phyloP scores from a whole-genome alignment of 2,329 filamentous ascomycete genomes.

The Curvularia sp. region DNA sequence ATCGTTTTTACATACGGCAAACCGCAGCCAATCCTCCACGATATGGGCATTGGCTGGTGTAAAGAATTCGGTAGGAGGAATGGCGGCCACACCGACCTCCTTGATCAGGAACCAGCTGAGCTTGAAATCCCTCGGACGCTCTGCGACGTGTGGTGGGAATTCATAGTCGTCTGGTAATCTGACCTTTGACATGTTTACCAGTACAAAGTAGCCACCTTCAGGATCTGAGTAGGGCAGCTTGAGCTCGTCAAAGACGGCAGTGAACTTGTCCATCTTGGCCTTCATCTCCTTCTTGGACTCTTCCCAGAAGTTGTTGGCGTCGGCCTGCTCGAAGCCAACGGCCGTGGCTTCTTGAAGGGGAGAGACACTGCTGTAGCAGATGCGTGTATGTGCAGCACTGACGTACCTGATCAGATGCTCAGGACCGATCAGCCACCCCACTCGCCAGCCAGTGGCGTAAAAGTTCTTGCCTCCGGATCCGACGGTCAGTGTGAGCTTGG shows the following conservation, averaged over 20 bases:
- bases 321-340: slow-evolving; percentile 91
- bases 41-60: slow-evolving; percentile 82
- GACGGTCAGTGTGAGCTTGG: slow-evolving; percentile 86
- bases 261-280: slow-evolving; percentile 85
- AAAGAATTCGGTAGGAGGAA: slow-evolving; percentile 97
- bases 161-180: slow-evolving; percentile 82
- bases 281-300: slow-evolving; percentile 85
- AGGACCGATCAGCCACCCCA: slow-evolving; percentile 92
- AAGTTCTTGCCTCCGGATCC: slow-evolving; percentile 98
- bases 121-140: slow-evolving; percentile 89
- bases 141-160: slow-evolving; percentile 88
- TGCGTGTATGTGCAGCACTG: slow-evolving; percentile 89
- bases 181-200: slow-evolving; percentile 91
- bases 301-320: slow-evolving; percentile 86
- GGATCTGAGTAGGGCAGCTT: slow-evolving; percentile 77
- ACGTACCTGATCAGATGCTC: slow-evolving; percentile 90
- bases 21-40: slow-evolving; percentile 91
- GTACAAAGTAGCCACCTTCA: slow-evolving; percentile 96
- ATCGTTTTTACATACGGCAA: slow-evolving; percentile 96
- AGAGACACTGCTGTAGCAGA: slow-evolving; percentile 93
- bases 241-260: slow-evolving; percentile 63
- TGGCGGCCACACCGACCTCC: slow-evolving; percentile 92
- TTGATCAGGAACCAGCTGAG: slow-evolving; percentile 96
- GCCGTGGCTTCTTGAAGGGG: slow-evolving; percentile 94
- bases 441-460: slow-evolving; percentile 96